These are phyloP conservation scores for Fusarium hainanense DNA, from an alignment of 2,329 filamentous ascomycete genomes.

Conservation along the genomic window DNA sequence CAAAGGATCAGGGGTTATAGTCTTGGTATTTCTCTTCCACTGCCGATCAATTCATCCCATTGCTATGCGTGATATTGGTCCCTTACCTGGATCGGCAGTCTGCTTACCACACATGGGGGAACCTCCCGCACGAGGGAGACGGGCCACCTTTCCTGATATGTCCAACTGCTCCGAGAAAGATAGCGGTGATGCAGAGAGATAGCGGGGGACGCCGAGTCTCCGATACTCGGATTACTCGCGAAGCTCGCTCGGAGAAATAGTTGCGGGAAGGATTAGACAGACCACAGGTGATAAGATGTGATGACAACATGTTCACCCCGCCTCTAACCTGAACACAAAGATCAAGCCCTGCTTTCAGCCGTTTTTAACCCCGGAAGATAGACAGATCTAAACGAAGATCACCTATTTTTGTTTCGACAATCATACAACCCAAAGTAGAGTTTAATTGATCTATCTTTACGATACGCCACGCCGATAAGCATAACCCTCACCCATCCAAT, in stretches of 20 bases:
- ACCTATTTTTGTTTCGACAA: neutral
- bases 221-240: conserved; percentile 1
- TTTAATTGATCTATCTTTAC: neutral
- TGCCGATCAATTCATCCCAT: conserved; percentile 15
- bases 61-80: neutral
- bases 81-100: conserved; percentile 16
- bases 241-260: conserved; percentile 23
- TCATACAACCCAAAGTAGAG: neutral
- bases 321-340: neutral
- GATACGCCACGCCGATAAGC: neutral
- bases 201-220: conserved; percentile 9
- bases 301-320: conserved; percentile 16
- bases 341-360: neutral
- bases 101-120: neutral
- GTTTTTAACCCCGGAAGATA: neutral
- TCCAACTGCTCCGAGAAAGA: conserved; percentile 5
- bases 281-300: conserved; percentile 12
- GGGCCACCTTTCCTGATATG: conserved; percentile 10
- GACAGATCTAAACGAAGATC: neutral
- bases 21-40: conserved; percentile 1
- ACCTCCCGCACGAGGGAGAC: neutral
- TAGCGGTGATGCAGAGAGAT: conserved; percentile 12
- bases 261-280: conserved; percentile 16
- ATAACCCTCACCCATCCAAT: neutral
- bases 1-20: conserved; percentile 10